These are phyloP conservation scores for Pseudozyma pruni DNA, from an alignment of 1,284 basidiomycete genomes.

Conservation along the genomic window DNA sequence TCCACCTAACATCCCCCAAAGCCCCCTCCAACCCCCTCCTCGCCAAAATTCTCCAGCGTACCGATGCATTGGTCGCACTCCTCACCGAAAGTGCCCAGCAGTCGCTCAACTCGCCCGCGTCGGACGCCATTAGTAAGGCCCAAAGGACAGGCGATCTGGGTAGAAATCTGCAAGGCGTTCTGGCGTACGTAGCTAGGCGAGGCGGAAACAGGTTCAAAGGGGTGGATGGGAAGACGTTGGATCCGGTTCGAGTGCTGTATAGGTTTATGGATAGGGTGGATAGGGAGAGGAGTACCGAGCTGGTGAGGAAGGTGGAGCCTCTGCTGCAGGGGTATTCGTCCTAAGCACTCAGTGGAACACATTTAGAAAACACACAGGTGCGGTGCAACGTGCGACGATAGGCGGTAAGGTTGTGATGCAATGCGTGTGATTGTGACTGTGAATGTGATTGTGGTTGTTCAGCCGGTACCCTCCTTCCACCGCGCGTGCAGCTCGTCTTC, in stretches of 20 bases:
- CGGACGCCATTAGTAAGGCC: background rate
- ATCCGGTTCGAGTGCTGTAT: constrained; percentile 21
- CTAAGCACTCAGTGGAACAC: background rate
- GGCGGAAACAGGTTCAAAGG: constrained; percentile 7
- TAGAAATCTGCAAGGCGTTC: background rate
- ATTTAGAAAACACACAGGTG: no score
- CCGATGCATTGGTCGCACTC: constrained; percentile 21
- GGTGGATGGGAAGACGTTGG: background rate
- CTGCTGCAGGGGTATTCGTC: constrained; percentile 19
- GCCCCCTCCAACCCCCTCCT: constrained; percentile 18
- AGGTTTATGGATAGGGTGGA: constrained; percentile 24
- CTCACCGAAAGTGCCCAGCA: constrained; percentile 9
- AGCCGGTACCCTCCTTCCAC: constrained; percentile 54
- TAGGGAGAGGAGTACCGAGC: background rate
- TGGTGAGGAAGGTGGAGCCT: constrained; percentile 31
- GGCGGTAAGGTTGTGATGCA: no score
- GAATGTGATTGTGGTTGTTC: background rate
- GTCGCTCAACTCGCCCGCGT: background rate
- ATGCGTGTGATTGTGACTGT: background rate
- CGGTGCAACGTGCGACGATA: no score
- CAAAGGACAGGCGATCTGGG: background rate
- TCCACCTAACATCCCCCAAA: constrained; percentile 6
- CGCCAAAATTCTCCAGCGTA: constrained; percentile 5
- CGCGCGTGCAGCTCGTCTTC: constrained; percentile 37
- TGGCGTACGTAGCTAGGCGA: constrained; percentile 24